Conservation (phyloP, 2,329 filamentous ascomycete species). For the Gnomoniopsis sp. region DNA sequence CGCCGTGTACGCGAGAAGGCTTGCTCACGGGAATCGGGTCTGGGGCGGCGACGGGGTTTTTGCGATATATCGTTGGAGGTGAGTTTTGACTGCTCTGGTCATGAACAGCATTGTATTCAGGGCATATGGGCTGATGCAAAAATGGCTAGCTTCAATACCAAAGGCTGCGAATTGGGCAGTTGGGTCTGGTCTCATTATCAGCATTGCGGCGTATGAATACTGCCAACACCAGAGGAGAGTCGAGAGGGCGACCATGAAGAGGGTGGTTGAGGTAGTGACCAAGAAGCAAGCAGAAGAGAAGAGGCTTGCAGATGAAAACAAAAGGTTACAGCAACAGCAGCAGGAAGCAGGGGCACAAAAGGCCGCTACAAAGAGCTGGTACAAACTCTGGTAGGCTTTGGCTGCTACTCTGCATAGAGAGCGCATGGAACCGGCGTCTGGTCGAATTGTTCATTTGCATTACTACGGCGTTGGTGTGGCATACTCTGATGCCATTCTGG, state of each 20-base stretch:
- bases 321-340: conserved; percentile 29
- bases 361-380: conserved; percentile 42
- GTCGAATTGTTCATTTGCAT: background rate
- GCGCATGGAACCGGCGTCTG: background rate
- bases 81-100: background rate
- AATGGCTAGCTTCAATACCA: conserved; percentile 47
- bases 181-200: conserved; percentile 66
- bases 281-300: conserved; percentile 62
- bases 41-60: conserved; percentile 71
- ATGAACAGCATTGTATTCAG: background rate
- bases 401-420: background rate
- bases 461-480: conserved; percentile 3
- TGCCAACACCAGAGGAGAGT: conserved; percentile 72
- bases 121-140: background rate
- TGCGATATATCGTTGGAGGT: conserved; percentile 76
- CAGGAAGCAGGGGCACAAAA: conserved; percentile 28
- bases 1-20: conserved; percentile 80
- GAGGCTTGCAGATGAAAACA: conserved; percentile 47
- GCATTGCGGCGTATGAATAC: conserved; percentile 76
- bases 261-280: conserved; percentile 79
- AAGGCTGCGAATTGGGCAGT: conserved; percentile 84
- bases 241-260: conserved; percentile 79
- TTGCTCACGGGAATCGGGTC: conserved; percentile 78
- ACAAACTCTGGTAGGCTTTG: conserved; percentile 49
- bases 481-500: conserved; percentile 5